Base-by-base conservation (phyloP, 352 stramenopile genomes). In the Globisporangium iwayamae region DNA sequence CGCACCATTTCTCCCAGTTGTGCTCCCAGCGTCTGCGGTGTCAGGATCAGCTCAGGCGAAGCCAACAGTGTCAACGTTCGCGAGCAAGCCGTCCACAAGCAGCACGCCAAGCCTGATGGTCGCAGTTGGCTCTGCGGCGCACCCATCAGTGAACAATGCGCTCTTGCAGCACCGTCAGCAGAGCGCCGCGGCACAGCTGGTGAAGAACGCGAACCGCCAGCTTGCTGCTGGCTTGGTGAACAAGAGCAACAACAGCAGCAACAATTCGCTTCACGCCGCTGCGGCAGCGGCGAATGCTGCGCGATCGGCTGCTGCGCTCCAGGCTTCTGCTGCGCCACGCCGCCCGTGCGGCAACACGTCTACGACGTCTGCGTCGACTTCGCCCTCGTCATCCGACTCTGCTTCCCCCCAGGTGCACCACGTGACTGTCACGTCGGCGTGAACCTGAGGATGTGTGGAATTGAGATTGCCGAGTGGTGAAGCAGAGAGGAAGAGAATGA, bases 381-480 rank as follows among this genome's bases (percentile, higher is more conserved):
- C 72, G 13, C 66, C 77, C 34, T 83, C 79, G 43, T 84, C 81
- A 0, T 65, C 79, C 1, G 76, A 88, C 45, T 68, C 74, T 30
- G 45, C 76, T 36, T 80, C 79, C 8, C 76, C 74, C 45, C 72
- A 75, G 14, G 64, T 91, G 68, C 83, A 90, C 56, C 83, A 89
- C 57, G 71, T 90, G 46, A 89, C 83, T 1, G 83, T 89, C 55
- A 86, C 78, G 16, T 91, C 83, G 22, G 83, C 78, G 38, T 91
- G 77, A 76, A 51, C 39, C 59, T 13, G 5, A 28, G 5, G 14
- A 32, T 38, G 28, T 20, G 18, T 7, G 36, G 38, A 20, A 41
- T 41, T 16, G 36, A 10, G 20, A 45, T 47, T 20, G 28, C 25
- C 13, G 36, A 36, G n/a, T 30, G 22, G 32, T 60, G 22, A 39